Percentiles rank a stretch among this genome's conserved stretches.
These are phyloP conservation scores for Scutellaria baicalensis DNA, from an alignment of 257 asterid species.

Conservation along the genomic window DNA sequence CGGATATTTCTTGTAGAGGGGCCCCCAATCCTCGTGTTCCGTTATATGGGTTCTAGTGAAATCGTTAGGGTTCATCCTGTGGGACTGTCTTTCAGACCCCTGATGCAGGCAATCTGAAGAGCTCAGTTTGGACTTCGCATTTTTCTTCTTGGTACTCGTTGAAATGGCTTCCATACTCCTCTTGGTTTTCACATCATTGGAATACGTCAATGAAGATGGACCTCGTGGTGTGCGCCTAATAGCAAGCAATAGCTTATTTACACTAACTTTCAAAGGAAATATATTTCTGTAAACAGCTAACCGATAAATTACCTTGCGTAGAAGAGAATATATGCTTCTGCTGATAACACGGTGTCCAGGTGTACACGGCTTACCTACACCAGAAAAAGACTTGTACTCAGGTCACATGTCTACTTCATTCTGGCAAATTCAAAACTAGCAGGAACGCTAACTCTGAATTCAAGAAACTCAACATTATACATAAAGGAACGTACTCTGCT, in stretches of 20 bases:
- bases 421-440: background rate
- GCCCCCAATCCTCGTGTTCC: constrained; percentile 6
- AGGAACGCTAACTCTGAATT: background rate
- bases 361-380: constrained; percentile 32
- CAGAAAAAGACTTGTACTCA: background rate
- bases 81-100: background rate
- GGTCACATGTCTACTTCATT: background rate
- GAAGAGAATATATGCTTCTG: constrained; percentile 43
- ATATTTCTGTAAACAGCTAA: background rate
- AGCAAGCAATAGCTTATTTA: background rate
- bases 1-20: background rate
- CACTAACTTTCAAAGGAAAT: background rate
- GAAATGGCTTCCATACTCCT: constrained; percentile 13
- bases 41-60: background rate
- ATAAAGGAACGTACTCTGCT: constrained; percentile 30
- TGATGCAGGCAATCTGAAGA: background rate
- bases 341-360: constrained; percentile 30
- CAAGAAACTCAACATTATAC: background rate
- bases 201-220: constrained; percentile 1
- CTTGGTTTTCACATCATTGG: constrained; percentile 12
- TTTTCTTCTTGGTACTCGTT: constrained; percentile 13
- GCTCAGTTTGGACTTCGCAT: background rate
- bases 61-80: too few species aligned
- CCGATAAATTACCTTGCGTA: constrained; percentile 28
- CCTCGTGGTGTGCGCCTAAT: constrained; percentile 26